Percentiles rank a stretch among this genome's conserved stretches.
Conservation (phyloP, 352 stramenopile genomes). For the Globisporangium orthogonon region DNA sequence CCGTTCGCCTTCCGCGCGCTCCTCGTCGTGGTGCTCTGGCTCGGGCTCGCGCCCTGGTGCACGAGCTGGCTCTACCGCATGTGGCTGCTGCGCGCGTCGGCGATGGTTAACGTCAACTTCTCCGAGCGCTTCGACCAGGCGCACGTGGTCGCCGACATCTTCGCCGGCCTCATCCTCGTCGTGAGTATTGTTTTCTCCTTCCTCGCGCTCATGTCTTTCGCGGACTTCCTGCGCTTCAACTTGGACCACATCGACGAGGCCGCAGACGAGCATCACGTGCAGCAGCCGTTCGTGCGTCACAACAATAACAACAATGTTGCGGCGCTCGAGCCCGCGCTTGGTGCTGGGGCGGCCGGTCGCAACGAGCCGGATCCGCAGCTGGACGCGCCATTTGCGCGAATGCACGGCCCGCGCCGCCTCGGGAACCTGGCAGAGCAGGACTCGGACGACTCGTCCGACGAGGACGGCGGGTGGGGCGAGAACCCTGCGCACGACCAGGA, state of each 20-base stretch:
- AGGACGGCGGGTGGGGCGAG: constrained; percentile 15
- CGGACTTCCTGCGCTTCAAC: constrained; percentile 90
- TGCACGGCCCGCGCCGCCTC: constrained; percentile 24
- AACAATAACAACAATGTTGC: constrained; percentile 7
- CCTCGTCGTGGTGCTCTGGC: constrained; percentile 83
- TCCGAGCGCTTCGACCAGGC: constrained; percentile 61
- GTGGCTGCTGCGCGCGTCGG: constrained; percentile 86
- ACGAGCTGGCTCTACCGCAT: constrained; percentile 94
- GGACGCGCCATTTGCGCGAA: constrained; percentile 23
- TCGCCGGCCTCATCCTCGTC: constrained; percentile 87
- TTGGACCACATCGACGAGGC: constrained; percentile 77
- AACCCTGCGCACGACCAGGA: background rate
- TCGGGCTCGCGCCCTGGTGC: constrained; percentile 83
- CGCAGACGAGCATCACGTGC: constrained; percentile 24
- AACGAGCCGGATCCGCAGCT: constrained; percentile 26
- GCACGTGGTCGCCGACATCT: constrained; percentile 81
- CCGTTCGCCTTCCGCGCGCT: constrained; percentile 71
- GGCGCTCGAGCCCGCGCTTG: no score
- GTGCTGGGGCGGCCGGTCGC: background rate
- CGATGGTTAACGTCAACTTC: constrained; percentile 85
- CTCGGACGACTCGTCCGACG: constrained; percentile 50
- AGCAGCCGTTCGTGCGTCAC: constrained; percentile 7
- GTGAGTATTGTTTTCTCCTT: constrained; percentile 93
- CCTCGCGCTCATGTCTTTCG: constrained; percentile 93
- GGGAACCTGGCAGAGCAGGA: constrained; percentile 31